phyloP scores from a whole-genome alignment of 306 rosid species.

The Pterocarpus macrocarpus region DNA sequence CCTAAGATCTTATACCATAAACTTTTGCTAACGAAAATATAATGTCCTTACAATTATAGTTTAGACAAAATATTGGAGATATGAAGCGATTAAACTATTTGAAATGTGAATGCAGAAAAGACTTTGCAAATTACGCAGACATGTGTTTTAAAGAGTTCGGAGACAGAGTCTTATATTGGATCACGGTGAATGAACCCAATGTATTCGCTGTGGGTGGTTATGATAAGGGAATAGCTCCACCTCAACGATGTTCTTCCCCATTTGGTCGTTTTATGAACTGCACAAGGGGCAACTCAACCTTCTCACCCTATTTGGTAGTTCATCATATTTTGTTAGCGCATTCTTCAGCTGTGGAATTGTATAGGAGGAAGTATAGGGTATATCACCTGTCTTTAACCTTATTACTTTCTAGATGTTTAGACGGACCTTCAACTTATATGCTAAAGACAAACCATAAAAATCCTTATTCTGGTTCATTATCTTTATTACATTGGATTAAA shows the following conservation, averaged over 20 bases:
- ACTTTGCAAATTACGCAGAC: conserved; percentile 34
- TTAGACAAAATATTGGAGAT: no score
- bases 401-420: neutral
- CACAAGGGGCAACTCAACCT: conserved; percentile 67
- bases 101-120: conserved; percentile 61
- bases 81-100: neutral
- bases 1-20: neutral
- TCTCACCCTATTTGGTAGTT: conserved; percentile 66
- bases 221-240: conserved; percentile 59
- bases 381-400: neutral
- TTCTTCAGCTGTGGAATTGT: conserved; percentile 66
- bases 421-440: neutral
- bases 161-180: conserved; percentile 70
- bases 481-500: neutral
- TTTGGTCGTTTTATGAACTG: conserved; percentile 51
- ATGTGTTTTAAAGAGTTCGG: conserved; percentile 82
- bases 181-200: conserved; percentile 72
- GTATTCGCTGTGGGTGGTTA: conserved; percentile 54
- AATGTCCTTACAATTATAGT: no score
- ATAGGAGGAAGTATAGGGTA: conserved; percentile 62
- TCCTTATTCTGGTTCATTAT: neutral
- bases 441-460: neutral
- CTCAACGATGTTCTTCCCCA: conserved; percentile 67
- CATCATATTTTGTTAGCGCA: conserved; percentile 74
- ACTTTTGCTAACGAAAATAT: no score